Percentiles rank a stretch among this genome's conserved stretches.
Conservation (phyloP, 2,329 filamentous ascomycete species). For the Arthrobotrys sphaeroides region DNA sequence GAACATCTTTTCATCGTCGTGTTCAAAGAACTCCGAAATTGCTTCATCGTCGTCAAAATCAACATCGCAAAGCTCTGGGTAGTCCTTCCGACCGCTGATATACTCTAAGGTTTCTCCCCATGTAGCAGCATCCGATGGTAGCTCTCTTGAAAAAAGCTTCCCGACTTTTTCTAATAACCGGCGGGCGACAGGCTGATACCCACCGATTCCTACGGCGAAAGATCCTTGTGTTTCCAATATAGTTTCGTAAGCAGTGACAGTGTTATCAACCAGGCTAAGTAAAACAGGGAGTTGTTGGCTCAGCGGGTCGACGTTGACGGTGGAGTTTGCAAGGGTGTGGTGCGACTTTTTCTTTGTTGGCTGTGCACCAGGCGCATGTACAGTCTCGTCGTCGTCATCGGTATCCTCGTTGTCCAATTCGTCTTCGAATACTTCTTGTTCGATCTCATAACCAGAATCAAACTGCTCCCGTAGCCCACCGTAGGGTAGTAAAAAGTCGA, state of each 20-base stretch:
- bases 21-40: conserved; percentile 41
- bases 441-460: conserved; percentile 47
- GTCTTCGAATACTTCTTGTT: conserved; percentile 42
- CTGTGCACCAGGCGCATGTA: conserved; percentile 34
- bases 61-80: conserved; percentile 35
- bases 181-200: conserved; percentile 44
- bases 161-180: conserved; percentile 42
- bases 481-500: conserved; percentile 46
- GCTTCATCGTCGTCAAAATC: conserved; percentile 44
- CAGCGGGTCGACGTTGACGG: conserved; percentile 40
- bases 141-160: conserved; percentile 39
- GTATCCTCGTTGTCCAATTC: conserved; percentile 27
- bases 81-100: conserved; percentile 30
- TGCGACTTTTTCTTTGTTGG: conserved; percentile 15
- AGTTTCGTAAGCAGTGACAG: conserved; percentile 41
- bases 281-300: conserved; percentile 45
- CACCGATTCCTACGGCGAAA: conserved; percentile 46
- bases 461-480: conserved; percentile 45
- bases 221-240: conserved; percentile 48
- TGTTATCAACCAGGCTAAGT: conserved; percentile 39
- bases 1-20: conserved; percentile 47
- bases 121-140: conserved; percentile 38
- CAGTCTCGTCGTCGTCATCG: conserved; percentile 34
- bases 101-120: conserved; percentile 49
- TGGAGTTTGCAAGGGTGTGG: conserved; percentile 31